phyloP scores from a whole-genome alignment of 192 early-diverging fungal genomes.

The Obelidium mucronatum region DNA sequence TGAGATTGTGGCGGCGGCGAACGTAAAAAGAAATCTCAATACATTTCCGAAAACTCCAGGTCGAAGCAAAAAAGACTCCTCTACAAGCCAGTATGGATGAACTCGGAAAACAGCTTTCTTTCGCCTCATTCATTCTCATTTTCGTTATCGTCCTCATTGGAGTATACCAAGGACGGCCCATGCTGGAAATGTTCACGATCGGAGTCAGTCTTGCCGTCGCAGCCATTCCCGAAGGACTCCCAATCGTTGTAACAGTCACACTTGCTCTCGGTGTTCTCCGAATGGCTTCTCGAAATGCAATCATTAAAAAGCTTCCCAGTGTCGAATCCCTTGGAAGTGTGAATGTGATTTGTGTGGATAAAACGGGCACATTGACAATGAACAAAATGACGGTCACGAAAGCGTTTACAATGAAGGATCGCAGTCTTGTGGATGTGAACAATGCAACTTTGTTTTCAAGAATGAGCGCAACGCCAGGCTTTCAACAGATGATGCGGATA shows the following conservation, averaged over 20 bases:
- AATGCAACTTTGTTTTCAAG: conserved; percentile 50
- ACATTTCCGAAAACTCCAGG: conserved; percentile 38
- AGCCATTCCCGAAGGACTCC: conserved; percentile 97
- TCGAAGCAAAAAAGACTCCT: conserved; percentile 89
- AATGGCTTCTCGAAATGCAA: conserved; percentile 91
- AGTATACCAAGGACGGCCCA: conserved; percentile 83
- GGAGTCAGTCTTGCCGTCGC: conserved; percentile 94
- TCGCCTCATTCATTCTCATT: conserved; percentile 89
- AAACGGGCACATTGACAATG: conserved; percentile 96
- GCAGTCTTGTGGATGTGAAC: conserved; percentile 50
- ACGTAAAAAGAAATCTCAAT: not conserved
- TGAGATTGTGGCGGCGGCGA: not conserved
- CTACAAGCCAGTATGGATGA: conserved; percentile 95
- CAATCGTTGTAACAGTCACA: conserved; percentile 97
- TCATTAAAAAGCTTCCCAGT: conserved; percentile 93
- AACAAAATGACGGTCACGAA: conserved; percentile 95
- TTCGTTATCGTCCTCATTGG: conserved; percentile 85
- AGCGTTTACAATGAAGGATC: conserved; percentile 68
- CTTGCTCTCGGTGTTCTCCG: conserved; percentile 90
- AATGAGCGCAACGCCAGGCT: conserved; percentile 55
- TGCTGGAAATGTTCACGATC: conserved; percentile 97
- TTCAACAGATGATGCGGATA: conserved; percentile 57
- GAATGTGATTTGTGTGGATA: conserved; percentile 95
- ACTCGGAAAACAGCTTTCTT: conserved; percentile 85
- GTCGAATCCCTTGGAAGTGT: conserved; percentile 95